Evolutionary conservation across 2,329 filamentous ascomycete species (phyloP).

Genomic region (Tolypocladium nubicola): DNA sequence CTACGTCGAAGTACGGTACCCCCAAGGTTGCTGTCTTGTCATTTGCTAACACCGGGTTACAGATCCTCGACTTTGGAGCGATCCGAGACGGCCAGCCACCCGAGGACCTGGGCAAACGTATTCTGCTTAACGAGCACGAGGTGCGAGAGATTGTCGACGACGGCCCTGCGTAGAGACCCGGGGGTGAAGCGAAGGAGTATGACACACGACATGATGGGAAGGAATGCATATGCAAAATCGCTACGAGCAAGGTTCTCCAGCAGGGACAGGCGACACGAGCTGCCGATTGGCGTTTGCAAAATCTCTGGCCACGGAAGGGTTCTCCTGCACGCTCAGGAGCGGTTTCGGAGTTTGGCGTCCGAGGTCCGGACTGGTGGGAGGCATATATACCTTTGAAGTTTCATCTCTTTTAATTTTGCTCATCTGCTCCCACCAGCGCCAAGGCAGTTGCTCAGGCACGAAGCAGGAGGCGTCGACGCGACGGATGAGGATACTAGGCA

Average conservation of each 20-base stretch:
- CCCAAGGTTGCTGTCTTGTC: no score
- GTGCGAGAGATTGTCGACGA: conserved; percentile 40
- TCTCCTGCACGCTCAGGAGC: background rate
- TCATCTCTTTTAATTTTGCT: background rate
- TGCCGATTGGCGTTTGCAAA: background rate
- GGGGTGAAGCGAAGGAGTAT: background rate
- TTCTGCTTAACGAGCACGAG: conserved; percentile 50
- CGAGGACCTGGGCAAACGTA: conserved; percentile 68
- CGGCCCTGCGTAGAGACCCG: conserved; percentile 13
- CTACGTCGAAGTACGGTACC: conserved; percentile 75
- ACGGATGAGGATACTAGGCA: background rate
- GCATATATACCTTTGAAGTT: background rate
- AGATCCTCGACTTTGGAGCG: conserved; percentile 97
- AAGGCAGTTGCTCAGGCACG: background rate
- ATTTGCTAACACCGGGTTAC: conserved; percentile 1
- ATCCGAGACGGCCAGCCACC: conserved; percentile 75
- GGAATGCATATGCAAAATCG: conserved; percentile 6
- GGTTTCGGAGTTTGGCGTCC: background rate
- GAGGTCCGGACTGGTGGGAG: background rate
- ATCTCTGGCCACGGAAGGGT: background rate
- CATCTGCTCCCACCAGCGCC: background rate
- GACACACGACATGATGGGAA: conserved; percentile 1
- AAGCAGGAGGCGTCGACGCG: background rate
- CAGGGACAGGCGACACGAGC: background rate
- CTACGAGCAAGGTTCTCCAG: background rate